These are phyloP conservation scores for Phytophthora quininea DNA, from an alignment of 352 stramenopile species.

Conservation along the genomic window DNA sequence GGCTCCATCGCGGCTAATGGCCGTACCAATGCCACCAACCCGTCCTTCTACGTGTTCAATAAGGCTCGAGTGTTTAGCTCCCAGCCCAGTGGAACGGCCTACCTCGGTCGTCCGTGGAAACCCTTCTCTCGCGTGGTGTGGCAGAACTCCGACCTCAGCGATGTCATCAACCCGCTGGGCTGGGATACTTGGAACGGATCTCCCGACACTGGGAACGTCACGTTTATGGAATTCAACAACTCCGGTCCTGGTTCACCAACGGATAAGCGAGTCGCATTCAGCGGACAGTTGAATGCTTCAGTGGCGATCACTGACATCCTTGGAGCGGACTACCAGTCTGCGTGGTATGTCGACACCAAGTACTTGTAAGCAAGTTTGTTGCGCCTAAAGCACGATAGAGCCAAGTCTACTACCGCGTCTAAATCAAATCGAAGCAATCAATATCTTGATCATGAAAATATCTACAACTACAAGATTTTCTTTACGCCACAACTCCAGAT, in stretches of 20 bases:
- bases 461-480: too few species aligned
- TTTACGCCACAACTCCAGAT: too few species aligned
- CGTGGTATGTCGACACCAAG: conserved; percentile 23
- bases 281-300: conserved; percentile 6
- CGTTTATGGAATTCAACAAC: conserved; percentile 29
- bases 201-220: conserved; percentile 22
- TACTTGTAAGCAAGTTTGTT: conserved; percentile 21
- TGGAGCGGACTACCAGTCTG: conserved; percentile 16
- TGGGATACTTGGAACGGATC: conserved; percentile 20
- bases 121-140: conserved; percentile 22
- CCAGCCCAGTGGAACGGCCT: conserved; percentile 5
- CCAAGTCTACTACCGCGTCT: neutral
- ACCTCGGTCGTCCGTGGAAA: conserved; percentile 20
- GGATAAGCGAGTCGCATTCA: conserved; percentile 21
- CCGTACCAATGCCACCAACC: conserved; percentile 21
- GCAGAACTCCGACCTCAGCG: conserved; percentile 19
- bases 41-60: conserved; percentile 29
- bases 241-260: conserved; percentile 8
- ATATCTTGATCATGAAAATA: too few species aligned
- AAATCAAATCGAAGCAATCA: neutral
- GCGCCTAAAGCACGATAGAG: too few species aligned
- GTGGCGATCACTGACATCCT: conserved; percentile 27
- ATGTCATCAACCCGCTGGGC: conserved; percentile 22
- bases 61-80: conserved; percentile 19
- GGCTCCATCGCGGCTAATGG: conserved; percentile 20